A percentile compares a stretch with the other conserved stretches of the same genome.
Evolutionary conservation across 768 basidiomycete genomes (phyloP).

Genomic region (Termitomyces eurrhizus): DNA sequence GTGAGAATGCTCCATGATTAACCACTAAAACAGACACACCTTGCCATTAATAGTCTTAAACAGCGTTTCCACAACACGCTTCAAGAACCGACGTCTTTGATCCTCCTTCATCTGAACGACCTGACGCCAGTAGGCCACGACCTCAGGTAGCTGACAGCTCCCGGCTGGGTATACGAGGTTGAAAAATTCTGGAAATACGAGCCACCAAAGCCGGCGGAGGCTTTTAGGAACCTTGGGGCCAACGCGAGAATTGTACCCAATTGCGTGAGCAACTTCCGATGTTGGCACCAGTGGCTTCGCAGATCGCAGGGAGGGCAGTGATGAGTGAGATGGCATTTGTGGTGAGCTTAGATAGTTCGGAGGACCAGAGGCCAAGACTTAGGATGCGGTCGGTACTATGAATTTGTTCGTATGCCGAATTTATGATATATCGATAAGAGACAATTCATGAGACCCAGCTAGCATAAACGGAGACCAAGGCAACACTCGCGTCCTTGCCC

Average conservation of each 20-base stretch:
- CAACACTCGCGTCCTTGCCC: slow-evolving; percentile 75
- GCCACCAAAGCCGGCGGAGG: slow-evolving; percentile 95
- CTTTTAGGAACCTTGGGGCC: slow-evolving; percentile 93
- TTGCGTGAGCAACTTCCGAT: slow-evolving; percentile 95
- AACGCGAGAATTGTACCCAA: slow-evolving; percentile 90
- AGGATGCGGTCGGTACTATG: slow-evolving; percentile 71
- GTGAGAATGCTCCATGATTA: neutral
- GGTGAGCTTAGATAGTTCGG: slow-evolving; percentile 96
- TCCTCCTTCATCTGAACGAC: slow-evolving; percentile 99
- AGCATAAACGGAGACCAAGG: slow-evolving; percentile 79
- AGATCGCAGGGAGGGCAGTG: slow-evolving; percentile 97
- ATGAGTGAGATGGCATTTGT: slow-evolving; percentile 99
- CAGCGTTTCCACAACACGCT: slow-evolving; percentile 92
- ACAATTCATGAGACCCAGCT: slow-evolving; percentile 91
- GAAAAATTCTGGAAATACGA: slow-evolving; percentile 99
- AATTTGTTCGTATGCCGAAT: neutral
- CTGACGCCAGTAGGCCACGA: slow-evolving; percentile 95
- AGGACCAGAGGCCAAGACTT: slow-evolving; percentile 97
- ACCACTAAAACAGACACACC: slow-evolving; percentile 35
- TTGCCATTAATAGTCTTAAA: slow-evolving; percentile 99
- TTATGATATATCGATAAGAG: neutral
- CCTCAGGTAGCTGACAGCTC: slow-evolving; percentile 91
- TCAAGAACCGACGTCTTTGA: slow-evolving; percentile 94
- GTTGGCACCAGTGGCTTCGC: slow-evolving; percentile 97
- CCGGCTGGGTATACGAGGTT: slow-evolving; percentile 97